A percentile compares a stretch with the other conserved stretches of the same genome.
Evolutionary conservation across 345 rosid genomes (phyloP).

Genomic region (Raphanus raphanistrum): DNA sequence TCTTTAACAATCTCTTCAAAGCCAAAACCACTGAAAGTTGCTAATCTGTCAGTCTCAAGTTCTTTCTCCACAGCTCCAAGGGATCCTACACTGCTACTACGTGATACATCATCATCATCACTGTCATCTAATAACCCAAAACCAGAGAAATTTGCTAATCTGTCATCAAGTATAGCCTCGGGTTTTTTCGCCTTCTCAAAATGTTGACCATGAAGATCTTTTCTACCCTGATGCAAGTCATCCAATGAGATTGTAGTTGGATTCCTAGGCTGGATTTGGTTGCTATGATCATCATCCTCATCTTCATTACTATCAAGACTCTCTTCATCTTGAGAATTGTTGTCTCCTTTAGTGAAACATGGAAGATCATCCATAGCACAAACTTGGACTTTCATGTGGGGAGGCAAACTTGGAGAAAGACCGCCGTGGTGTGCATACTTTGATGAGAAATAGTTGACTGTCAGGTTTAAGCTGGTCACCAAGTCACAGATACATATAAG

Average conservation of each 20-base stretch:
- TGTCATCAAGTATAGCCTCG: conserved; percentile 10
- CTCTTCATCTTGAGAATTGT: conserved; percentile 36
- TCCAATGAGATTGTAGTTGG: neutral
- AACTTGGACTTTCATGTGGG: conserved; percentile 64
- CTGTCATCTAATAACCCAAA: conserved; percentile 29
- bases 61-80: neutral
- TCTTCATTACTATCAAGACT: conserved; percentile 35
- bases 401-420: conserved; percentile 66
- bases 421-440: conserved; percentile 58
- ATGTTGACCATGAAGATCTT: neutral
- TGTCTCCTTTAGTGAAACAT: conserved; percentile 44
- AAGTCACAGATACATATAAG: neutral
- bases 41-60: conserved; percentile 18
- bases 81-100: neutral
- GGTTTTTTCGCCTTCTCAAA: conserved; percentile 15
- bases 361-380: conserved; percentile 73
- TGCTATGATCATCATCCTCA: conserved; percentile 26
- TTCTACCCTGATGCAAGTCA: conserved; percentile 7
- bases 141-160: conserved; percentile 27
- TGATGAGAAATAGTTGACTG: conserved; percentile 77
- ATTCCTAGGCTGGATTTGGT: conserved; percentile 29
- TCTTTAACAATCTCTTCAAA: conserved; percentile 17
- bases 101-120: conserved; percentile 14
- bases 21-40: conserved; percentile 28
- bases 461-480: conserved; percentile 60